phyloP scores from a whole-genome alignment of 2,329 filamentous ascomycete species.

The Talaromyces funiculosus region DNA sequence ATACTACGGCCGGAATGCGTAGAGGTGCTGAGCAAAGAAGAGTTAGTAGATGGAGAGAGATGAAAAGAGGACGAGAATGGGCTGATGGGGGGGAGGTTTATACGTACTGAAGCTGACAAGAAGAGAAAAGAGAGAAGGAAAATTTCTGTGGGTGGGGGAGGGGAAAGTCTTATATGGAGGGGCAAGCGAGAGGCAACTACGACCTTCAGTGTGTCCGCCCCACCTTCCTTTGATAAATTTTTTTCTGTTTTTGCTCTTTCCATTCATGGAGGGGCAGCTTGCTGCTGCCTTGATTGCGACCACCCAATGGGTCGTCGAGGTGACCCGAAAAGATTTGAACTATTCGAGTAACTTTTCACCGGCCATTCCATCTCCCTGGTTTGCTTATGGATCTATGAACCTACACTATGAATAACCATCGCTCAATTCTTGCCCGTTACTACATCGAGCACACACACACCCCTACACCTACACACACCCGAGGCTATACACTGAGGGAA shows the following conservation, averaged over 20 bases:
- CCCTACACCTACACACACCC: too few relatives aligned
- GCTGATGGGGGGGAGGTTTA: conserved; percentile 28
- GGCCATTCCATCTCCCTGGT: not conserved
- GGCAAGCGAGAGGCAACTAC: conserved; percentile 39
- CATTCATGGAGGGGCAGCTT: conserved; percentile 8
- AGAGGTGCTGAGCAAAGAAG: conserved; percentile 42
- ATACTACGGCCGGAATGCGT: conserved; percentile 47
- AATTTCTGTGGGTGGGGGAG: conserved; percentile 37
- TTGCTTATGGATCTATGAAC: not conserved
- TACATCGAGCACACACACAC: too few relatives aligned
- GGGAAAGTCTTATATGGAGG: conserved; percentile 45
- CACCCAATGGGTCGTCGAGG: not conserved
- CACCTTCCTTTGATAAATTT: conserved; percentile 16
- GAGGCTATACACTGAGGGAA: not conserved
- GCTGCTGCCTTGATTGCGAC: not conserved
- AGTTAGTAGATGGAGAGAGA: conserved; percentile 20
- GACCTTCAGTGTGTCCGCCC: conserved; percentile 23
- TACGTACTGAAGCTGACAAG: conserved; percentile 45
- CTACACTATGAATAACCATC: not conserved
- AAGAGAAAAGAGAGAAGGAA: conserved; percentile 29
- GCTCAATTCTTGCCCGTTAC: too few relatives aligned
- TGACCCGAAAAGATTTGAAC: not conserved
- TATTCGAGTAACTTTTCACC: not conserved
- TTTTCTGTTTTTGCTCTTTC: conserved; percentile 16
- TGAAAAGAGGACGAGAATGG: conserved; percentile 19